Evolutionary conservation across 1,284 basidiomycete species (phyloP).

Genomic region (Dichomitus squalens): DNA sequence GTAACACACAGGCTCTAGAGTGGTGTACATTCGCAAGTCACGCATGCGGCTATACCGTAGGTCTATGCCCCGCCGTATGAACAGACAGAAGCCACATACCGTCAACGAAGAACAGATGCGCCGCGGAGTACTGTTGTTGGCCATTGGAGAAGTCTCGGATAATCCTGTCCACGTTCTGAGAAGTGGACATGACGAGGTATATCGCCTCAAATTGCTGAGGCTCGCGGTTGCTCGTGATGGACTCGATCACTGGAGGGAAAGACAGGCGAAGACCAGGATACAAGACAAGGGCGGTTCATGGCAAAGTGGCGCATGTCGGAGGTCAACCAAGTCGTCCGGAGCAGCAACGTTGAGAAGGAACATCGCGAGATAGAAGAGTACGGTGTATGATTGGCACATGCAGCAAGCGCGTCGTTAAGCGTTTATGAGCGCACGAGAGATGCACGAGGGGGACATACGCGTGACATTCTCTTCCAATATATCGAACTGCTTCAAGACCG

Average conservation of each 20-base stretch:
- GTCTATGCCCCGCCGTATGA: conserved; percentile 1
- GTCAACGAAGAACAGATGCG: conserved; percentile 95
- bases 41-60: background rate
- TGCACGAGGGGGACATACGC: conserved; percentile 54
- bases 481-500: conserved; percentile 92
- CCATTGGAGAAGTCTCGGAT: conserved; percentile 80
- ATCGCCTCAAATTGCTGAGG: conserved; percentile 87
- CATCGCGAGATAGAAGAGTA: background rate
- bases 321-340: background rate
- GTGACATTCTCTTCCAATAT: conserved; percentile 94
- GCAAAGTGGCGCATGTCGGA: background rate
- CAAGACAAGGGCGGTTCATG: background rate
- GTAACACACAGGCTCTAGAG: background rate
- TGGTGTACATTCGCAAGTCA: background rate
- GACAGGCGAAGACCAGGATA: background rate
- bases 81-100: conserved; percentile 50
- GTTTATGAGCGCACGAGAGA: background rate
- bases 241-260: conserved; percentile 67
- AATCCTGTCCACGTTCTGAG: conserved; percentile 91
- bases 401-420: background rate
- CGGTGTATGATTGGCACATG: background rate
- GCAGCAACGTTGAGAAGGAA: background rate
- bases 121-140: conserved; percentile 80
- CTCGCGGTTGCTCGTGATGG: conserved; percentile 72
- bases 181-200: conserved; percentile 94